Conservation (phyloP, 192 early-diverging fungal genomes). For the Coemansia sp. region DNA sequence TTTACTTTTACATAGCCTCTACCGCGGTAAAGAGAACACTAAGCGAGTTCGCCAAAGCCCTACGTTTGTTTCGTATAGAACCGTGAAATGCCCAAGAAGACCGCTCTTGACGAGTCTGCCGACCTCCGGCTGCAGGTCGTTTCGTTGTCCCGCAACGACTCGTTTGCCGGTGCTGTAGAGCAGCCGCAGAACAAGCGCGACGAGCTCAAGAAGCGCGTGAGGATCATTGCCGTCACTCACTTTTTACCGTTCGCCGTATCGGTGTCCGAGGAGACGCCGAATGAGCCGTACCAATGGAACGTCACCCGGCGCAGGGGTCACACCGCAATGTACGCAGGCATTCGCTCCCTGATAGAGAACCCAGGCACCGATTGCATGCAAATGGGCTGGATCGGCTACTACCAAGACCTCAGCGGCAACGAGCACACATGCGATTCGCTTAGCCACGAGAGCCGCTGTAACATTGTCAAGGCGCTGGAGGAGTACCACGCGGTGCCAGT, state of each 20-base stretch:
- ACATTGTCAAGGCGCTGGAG: conserved; percentile 58
- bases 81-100: conserved; percentile 26
- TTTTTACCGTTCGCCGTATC: conserved; percentile 49
- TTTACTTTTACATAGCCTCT: background rate
- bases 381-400: conserved; percentile 72
- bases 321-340: conserved; percentile 86
- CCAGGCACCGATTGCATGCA: conserved; percentile 61
- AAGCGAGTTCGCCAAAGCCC: background rate
- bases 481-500: conserved; percentile 68
- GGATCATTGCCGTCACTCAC: conserved; percentile 54
- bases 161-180: conserved; percentile 34
- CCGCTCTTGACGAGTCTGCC: conserved; percentile 33
- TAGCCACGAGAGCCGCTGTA: conserved; percentile 53
- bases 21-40: background rate
- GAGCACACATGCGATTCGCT: conserved; percentile 57
- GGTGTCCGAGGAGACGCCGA: conserved; percentile 38
- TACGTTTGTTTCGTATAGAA: conserved; percentile 9
- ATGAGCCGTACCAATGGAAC: conserved; percentile 55
- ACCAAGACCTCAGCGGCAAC: conserved; percentile 60
- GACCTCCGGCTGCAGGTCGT: conserved; percentile 37
- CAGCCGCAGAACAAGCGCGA: conserved; percentile 18
- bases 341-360: conserved; percentile 62
- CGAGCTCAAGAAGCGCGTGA: conserved; percentile 29
- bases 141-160: conserved; percentile 36
- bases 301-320: conserved; percentile 70